Evolutionary conservation across 2,329 filamentous ascomycete genomes (phyloP), one percentile per base, ranked within the genome.

Genomic region (Fusarium sp.): DNA sequence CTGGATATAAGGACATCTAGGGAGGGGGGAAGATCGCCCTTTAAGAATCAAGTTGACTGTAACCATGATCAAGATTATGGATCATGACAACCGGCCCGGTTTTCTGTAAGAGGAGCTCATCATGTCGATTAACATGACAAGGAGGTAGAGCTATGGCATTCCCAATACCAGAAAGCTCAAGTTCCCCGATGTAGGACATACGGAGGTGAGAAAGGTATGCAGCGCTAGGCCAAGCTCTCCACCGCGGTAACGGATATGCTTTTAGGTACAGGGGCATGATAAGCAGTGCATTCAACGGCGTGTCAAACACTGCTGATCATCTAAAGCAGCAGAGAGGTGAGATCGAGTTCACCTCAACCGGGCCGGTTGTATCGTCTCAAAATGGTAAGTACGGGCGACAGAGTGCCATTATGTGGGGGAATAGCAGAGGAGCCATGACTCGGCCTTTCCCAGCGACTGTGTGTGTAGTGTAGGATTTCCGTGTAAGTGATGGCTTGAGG

Each of bases 361-460:
- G 72, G 72, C 72, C 72, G 72, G 72, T 67, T 57, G 39, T 47
- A 35, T 65, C 39, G 32, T 47, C 61, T 72, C 30, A 60, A 66
- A 66, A 38, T 38, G 66, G 73, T 48, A 68, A 62, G 66, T 70
- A 38, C 26, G 48, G 54, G 68, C 69, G 67, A 65, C 47, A 71
- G 63, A 73, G 70, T 62, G 53, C 22, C 56, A 42, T 54, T 53
- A 63, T 77, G 75, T 77, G 74, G 74, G 65, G 75, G 75, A 76
- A 66, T 54, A 70, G 66, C 30, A 54, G 63, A 54, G 45, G 48
- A 51, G 36, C 72, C 72, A 77, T 77, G 75, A 77, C 75, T 77
- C 75, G 75, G 73, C 68, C 68, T 66, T 69, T 57, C 60, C 59
- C 58, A 64, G 35, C 20, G 30, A 45, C n/a, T 64, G 32, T 57